Percentiles rank a stretch among this genome's conserved stretches.
phyloP scores from a whole-genome alignment of 2,329 filamentous ascomycete genomes.

The Ceratocystis cacaofunesta region DNA sequence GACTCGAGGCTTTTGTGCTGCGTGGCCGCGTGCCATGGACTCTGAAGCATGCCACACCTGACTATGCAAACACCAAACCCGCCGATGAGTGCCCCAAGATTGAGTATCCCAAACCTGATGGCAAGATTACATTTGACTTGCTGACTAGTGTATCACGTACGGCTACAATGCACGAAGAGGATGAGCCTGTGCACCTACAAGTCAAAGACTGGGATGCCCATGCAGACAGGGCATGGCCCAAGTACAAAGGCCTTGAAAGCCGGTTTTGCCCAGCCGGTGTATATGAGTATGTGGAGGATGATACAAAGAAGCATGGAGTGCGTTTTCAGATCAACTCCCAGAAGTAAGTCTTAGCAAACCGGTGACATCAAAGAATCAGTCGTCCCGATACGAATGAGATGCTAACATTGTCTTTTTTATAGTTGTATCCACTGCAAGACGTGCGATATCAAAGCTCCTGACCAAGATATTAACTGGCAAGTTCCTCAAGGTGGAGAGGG shows the following conservation, averaged over 20 bases:
- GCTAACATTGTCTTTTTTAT: conserved; percentile 10
- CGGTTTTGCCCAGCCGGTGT: conserved; percentile 94
- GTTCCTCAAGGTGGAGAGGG: conserved; percentile 83
- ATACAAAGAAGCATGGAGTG: conserved; percentile 71
- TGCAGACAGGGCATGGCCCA: conserved; percentile 65
- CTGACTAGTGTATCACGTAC: conserved; percentile 88
- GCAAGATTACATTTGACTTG: conserved; percentile 89
- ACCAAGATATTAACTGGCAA: conserved; percentile 94
- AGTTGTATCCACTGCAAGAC: conserved; percentile 99
- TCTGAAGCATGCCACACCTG: conserved; percentile 64
- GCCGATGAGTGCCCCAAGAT: conserved; percentile 76
- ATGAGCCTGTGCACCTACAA: conserved; percentile 91
- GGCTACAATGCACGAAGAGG: conserved; percentile 96
- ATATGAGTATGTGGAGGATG: conserved; percentile 95
- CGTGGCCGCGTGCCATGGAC: conserved; percentile 86
- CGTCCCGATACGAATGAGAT: background rate
- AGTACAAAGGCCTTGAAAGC: conserved; percentile 86
- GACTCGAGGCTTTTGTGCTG: conserved; percentile 75
- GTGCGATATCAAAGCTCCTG: conserved; percentile 94
- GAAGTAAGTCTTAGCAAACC: conserved; percentile 51
- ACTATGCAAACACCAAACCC: conserved; percentile 63
- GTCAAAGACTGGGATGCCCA: conserved; percentile 93
- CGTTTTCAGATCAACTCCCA: conserved; percentile 96
- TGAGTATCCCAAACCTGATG: conserved; percentile 92
- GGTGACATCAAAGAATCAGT: too few species aligned